Evolutionary conservation across 1,139 yeast species (phyloP).

Genomic region (Spencermartinsiella ligniputridi): DNA sequence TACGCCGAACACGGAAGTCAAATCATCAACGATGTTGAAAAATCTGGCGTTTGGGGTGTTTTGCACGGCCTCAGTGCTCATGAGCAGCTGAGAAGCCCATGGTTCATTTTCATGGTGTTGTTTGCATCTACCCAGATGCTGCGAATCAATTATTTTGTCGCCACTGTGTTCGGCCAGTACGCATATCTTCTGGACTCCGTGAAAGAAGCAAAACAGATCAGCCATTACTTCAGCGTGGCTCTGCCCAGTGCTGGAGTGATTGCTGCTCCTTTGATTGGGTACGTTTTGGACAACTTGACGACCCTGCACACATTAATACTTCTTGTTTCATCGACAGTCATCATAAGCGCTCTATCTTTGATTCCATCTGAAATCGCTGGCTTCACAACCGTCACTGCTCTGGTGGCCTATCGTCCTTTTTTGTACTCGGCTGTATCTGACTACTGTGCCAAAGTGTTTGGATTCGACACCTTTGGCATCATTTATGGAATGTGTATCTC

Average conservation of each 20-base stretch:
- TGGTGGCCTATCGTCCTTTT: constrained; percentile 87
- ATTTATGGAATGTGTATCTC: constrained; percentile 86
- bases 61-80: constrained; percentile 62
- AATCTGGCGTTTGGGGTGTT: constrained; percentile 76
- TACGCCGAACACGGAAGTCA: background rate
- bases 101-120: constrained; percentile 73
- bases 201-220: constrained; percentile 52
- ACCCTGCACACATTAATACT: constrained; percentile 56
- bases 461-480: constrained; percentile 86
- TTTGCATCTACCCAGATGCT: constrained; percentile 87
- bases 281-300: constrained; percentile 69
- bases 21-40: constrained; percentile 12
- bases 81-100: constrained; percentile 65
- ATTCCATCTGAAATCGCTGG: constrained; percentile 13
- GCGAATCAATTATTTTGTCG: constrained; percentile 85
- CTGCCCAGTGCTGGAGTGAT: constrained; percentile 82
- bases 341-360: constrained; percentile 66
- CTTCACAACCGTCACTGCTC: constrained; percentile 30
- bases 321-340: constrained; percentile 49
- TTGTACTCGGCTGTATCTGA: constrained; percentile 91
- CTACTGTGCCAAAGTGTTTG: constrained; percentile 87
- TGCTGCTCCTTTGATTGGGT: constrained; percentile 82
- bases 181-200: constrained; percentile 56
- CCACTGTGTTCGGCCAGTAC: constrained; percentile 79
- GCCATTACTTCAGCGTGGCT: constrained; percentile 76